These are phyloP conservation scores for Boletus coccyginus DNA, from an alignment of 768 basidiomycete species.

Conservation along the genomic window DNA sequence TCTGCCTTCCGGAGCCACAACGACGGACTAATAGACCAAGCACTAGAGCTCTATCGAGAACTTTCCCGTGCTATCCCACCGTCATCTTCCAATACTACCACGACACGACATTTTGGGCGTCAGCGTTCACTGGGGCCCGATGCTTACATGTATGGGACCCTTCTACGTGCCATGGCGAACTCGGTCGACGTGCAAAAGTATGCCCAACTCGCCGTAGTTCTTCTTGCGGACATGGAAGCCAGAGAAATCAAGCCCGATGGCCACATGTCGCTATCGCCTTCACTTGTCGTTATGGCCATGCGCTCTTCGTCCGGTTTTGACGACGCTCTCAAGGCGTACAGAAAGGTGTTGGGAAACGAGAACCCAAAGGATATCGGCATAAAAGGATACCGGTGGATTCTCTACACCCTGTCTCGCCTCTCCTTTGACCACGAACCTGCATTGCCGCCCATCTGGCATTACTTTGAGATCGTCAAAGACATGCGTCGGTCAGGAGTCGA, in stretches of 20 bases:
- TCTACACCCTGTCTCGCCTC: slow-evolving; percentile 60
- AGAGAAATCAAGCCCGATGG: slow-evolving; percentile 46
- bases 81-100: slow-evolving; percentile 9
- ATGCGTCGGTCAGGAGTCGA: slow-evolving; percentile 67
- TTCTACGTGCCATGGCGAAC: slow-evolving; percentile 47
- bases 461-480: slow-evolving; percentile 75
- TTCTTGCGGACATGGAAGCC: slow-evolving; percentile 66
- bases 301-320: slow-evolving; percentile 49
- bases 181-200: slow-evolving; percentile 49
- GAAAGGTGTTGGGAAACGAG: slow-evolving; percentile 30
- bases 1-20: slow-evolving; percentile 33
- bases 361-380: slow-evolving; percentile 43
- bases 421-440: slow-evolving; percentile 43
- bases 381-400: slow-evolving; percentile 59
- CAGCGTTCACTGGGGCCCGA: slow-evolving; percentile 45
- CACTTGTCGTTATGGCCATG: slow-evolving; percentile 66
- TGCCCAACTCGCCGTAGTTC: slow-evolving; percentile 42
- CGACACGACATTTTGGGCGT: slow-evolving; percentile 20
- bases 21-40: slow-evolving; percentile 48
- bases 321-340: slow-evolving; percentile 66
- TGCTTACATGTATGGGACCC: slow-evolving; percentile 50
- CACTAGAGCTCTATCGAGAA: slow-evolving; percentile 52
- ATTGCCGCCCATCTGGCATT: slow-evolving; percentile 47
- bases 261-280: no score
- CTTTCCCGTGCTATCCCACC: slow-evolving; percentile 36